Evolutionary conservation across 805 yeast species (phyloP).

Genomic region (Starmerella tilneyi): DNA sequence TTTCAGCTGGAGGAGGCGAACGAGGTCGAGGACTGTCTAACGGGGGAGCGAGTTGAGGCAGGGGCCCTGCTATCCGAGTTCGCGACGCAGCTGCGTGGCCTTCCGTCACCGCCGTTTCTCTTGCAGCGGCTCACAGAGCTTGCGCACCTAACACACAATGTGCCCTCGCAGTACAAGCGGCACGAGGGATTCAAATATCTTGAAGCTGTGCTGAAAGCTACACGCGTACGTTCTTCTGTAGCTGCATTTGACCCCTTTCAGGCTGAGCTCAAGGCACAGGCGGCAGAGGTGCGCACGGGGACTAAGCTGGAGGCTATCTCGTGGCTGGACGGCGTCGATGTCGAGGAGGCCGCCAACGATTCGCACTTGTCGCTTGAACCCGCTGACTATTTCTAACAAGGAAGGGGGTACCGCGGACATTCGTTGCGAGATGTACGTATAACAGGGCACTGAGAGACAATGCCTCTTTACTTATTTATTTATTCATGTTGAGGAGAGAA

Average conservation of each 20-base stretch:
- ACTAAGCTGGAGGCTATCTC: constrained; percentile 25
- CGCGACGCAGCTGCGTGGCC: constrained; percentile 10
- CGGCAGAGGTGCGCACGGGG: constrained; percentile 23
- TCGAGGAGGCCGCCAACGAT: neutral
- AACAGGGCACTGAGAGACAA: no score
- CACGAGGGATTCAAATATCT: constrained; percentile 23
- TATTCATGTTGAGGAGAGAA: no score
- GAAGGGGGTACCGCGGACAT: no score
- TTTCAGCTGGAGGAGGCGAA: neutral
- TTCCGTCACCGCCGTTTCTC: constrained; percentile 33
- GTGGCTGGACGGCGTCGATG: constrained; percentile 10
- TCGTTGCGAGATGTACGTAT: no score
- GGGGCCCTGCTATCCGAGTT: neutral
- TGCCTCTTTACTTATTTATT: no score
- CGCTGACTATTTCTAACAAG: neutral
- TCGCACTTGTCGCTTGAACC: neutral
- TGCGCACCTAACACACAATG: constrained; percentile 16
- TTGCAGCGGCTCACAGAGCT: constrained; percentile 34
- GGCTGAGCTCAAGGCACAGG: constrained; percentile 22
- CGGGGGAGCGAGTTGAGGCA: neutral
- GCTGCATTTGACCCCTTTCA: constrained; percentile 23
- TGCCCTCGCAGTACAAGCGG: constrained; percentile 25
- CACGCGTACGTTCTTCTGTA: constrained; percentile 15
- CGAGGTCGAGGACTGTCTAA: constrained; percentile 2
- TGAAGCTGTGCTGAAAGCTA: constrained; percentile 21